Conservation (phyloP, 805 yeast species). For the Peterozyma toletana region DNA sequence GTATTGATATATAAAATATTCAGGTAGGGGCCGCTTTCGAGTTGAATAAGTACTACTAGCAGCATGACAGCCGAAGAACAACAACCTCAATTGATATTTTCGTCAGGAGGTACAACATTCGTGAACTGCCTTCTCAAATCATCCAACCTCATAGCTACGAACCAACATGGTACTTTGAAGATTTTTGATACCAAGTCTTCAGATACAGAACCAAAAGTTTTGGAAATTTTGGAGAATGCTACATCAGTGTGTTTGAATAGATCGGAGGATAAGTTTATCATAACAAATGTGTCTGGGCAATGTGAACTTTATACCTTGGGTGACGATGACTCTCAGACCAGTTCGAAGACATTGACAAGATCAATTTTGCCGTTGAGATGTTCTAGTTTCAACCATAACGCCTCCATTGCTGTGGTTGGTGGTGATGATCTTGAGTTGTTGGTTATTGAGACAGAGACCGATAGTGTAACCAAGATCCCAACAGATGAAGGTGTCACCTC, state of each 20-base stretch:
- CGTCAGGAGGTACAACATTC: conserved; percentile 18
- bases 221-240: conserved; percentile 42
- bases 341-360: conserved; percentile 29
- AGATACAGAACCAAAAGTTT: conserved; percentile 53
- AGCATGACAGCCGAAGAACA: conserved; percentile 1
- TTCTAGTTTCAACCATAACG: conserved; percentile 52
- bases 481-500: conserved; percentile 50
- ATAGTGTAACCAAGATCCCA: conserved; percentile 24
- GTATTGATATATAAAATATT: too few species aligned
- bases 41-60: too few species aligned
- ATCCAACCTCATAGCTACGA: conserved; percentile 40
- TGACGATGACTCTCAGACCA: background rate
- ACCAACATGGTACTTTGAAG: conserved; percentile 46
- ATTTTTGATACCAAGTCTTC: conserved; percentile 38
- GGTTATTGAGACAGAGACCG: conserved; percentile 33
- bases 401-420: conserved; percentile 49
- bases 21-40: too few species aligned
- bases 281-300: conserved; percentile 36
- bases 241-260: conserved; percentile 27
- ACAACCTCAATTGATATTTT: conserved; percentile 21
- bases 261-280: conserved; percentile 15
- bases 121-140: conserved; percentile 17
- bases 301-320: conserved; percentile 31
- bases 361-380: conserved; percentile 43
- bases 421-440: conserved; percentile 60